phyloP scores from a whole-genome alignment of 208 protist species.

The Leishmania martiniquensis region DNA sequence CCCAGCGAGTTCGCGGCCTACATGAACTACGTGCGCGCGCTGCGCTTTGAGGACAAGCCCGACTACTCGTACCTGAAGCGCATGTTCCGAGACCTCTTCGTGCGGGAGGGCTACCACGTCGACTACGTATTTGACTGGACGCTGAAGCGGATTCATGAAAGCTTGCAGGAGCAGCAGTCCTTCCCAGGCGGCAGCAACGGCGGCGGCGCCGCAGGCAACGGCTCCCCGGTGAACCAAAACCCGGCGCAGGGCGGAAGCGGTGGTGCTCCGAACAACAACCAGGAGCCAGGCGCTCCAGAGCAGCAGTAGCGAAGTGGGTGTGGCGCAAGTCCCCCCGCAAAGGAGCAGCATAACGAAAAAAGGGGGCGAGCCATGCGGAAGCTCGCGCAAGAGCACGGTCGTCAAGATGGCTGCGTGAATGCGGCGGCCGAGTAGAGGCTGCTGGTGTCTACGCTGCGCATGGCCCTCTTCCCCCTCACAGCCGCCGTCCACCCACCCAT shows the following conservation, averaged over 20 bases:
- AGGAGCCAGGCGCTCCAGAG: conserved; percentile 23
- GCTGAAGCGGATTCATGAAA: conserved; percentile 80
- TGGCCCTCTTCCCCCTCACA: neutral
- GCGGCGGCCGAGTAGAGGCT: neutral
- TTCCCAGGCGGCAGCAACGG: conserved; percentile 23
- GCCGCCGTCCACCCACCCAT: no score
- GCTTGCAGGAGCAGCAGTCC: conserved; percentile 54
- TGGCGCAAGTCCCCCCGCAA: neutral
- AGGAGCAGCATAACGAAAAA: neutral
- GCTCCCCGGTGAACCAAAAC: conserved; percentile 23
- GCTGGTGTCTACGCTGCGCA: neutral
- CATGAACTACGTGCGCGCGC: conserved; percentile 96
- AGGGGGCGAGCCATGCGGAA: neutral
- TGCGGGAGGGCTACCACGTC: conserved; percentile 96
- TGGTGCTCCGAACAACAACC: conserved; percentile 19
- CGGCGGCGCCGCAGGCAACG: conserved; percentile 20
- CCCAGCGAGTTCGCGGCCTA: conserved; percentile 97
- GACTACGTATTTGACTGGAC: conserved; percentile 99
- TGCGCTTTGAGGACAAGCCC: conserved; percentile 99
- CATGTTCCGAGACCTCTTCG: conserved; percentile 98
- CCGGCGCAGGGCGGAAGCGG: conserved; percentile 23
- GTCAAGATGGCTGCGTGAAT: neutral
- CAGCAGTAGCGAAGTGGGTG: conserved; percentile 13
- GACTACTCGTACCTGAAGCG: conserved; percentile 99
- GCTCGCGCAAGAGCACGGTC: neutral